A percentile compares a stretch with the other conserved stretches of the same genome.
Conservation (phyloP, 2,329 filamentous ascomycete species). For the Hypoxylon sp. region DNA sequence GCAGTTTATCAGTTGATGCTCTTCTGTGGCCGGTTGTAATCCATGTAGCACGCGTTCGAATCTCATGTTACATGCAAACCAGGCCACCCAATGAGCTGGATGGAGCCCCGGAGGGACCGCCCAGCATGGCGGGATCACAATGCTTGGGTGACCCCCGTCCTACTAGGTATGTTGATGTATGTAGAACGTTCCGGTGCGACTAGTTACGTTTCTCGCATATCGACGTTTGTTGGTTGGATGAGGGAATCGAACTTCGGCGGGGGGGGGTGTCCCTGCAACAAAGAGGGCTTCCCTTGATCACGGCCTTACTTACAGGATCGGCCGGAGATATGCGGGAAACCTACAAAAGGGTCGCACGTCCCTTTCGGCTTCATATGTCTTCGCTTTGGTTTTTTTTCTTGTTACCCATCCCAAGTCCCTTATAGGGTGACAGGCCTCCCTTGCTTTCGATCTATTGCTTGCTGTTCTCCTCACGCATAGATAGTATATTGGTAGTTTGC, state of each 20-base stretch:
- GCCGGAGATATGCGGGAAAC: constrained; percentile 8
- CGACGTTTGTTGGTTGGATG: constrained; percentile 17
- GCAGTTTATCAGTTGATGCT: constrained; percentile 12
- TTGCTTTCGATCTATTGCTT: constrained; percentile 28
- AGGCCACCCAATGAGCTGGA: constrained; percentile 30
- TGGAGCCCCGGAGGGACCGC: constrained; percentile 16
- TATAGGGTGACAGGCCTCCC: constrained; percentile 27
- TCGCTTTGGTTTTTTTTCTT: constrained; percentile 13
- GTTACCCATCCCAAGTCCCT: constrained; percentile 12
- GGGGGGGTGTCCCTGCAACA: constrained; percentile 22
- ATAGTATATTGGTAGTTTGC: constrained; percentile 12
- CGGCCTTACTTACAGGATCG: constrained; percentile 10
- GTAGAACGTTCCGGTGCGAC: constrained; percentile 8
- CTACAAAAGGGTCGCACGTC: constrained; percentile 32
- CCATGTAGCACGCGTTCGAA: constrained; percentile 27
- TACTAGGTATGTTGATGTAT: too few species aligned
- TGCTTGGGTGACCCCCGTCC: constrained; percentile 19
- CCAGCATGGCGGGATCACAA: constrained; percentile 28
- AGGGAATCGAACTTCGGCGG: too few species aligned
- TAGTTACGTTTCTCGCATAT: constrained; percentile 17
- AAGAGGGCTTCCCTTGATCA: constrained; percentile 13
- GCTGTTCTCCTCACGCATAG: constrained; percentile 15
- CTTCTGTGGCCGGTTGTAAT: constrained; percentile 17
- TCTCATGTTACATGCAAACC: constrained; percentile 29
- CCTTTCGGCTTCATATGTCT: constrained; percentile 21